Evolutionary conservation across 1,284 basidiomycete genomes (phyloP), one percentile per base, ranked within the genome.

Genomic region (Amylostereum chailletii): DNA sequence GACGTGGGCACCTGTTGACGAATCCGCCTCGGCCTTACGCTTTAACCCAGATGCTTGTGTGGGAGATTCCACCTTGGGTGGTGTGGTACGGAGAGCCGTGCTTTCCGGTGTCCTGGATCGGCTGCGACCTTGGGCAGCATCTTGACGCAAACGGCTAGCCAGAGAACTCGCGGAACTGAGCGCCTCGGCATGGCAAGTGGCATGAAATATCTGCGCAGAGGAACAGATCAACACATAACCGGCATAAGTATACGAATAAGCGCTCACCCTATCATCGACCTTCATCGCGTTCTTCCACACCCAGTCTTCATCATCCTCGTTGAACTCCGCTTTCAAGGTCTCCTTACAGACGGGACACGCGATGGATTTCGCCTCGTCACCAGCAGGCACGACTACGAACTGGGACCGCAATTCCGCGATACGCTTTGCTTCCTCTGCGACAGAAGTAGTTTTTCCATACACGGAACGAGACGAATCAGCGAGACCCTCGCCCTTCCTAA

Each of bases 301-400:
- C 94, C 95, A 99, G 58, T 98, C 96, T 70, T 99, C 96, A 55
- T 96, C 94, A 49, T 97, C 94, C 63, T 99, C 94, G 51, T 85
- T 71, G 68, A 92, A 98, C 68, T 98, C 95, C 56, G 86, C 83
- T 71, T 92, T 91, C 67, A 99, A 79, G 49, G 67, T 68, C 67
- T 99, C 96, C 73, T 97, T 96, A 80, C 96, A 99, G 55, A 99
- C 92, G 11, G 93, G 93, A 71, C 96, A 99, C 41, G 88, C 84
- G 55, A 88, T 72, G 46, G 74, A 66, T 62, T 81, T 84, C 48
- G 86, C 83, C 63, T 94, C 90, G 65, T 91, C 83, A 56, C 85
- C 90, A 26, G 88, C 75, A 34, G 94, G 94, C 32, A 94, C 89
- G 55, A 92, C 79, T 56, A 99, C 89, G 71, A 79, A 86, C 60